Conservation (phyloP, 2,329 filamentous ascomycete genomes). For the Rhytidhysteron rufulum region DNA sequence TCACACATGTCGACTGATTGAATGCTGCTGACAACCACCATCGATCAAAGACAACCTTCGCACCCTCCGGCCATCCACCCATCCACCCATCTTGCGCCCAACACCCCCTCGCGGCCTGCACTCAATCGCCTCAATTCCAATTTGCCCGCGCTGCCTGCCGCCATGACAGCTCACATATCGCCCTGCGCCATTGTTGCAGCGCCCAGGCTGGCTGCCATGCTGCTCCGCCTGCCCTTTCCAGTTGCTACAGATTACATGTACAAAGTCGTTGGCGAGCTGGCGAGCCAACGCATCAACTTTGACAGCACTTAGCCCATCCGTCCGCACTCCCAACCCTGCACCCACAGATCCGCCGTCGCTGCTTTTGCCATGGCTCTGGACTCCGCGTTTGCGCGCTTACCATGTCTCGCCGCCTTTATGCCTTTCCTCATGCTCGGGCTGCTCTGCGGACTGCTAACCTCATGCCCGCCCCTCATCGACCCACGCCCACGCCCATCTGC, state of each 20-base stretch:
- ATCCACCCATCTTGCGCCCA: constrained; percentile 7
- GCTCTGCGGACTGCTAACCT: constrained; percentile 20
- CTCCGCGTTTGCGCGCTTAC: constrained; percentile 37
- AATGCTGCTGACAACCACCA: not conserved
- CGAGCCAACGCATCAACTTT: constrained; percentile 40
- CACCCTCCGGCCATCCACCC: too few relatives aligned
- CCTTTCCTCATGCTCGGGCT: constrained; percentile 21
- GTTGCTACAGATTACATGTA: constrained; percentile 30
- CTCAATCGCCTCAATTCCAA: not conserved
- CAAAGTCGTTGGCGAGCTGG: constrained; percentile 36
- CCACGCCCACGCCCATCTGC: constrained; percentile 28
- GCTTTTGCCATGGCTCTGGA: constrained; percentile 28
- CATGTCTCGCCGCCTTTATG: constrained; percentile 32
- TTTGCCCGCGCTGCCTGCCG: constrained; percentile 6
- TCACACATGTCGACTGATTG: not conserved
- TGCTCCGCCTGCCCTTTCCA: constrained; percentile 33
- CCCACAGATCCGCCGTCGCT: constrained; percentile 31
- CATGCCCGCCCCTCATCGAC: constrained; percentile 20
- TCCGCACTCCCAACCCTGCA: constrained; percentile 38
- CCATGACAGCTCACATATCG: not conserved
- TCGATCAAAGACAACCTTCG: too few relatives aligned
- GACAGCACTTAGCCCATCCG: constrained; percentile 39
- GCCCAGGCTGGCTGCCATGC: constrained; percentile 21
- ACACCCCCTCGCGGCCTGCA: constrained; percentile 4
- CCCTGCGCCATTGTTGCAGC: constrained; percentile 16